Evolutionary conservation across 495 filamentous ascomycete species (phyloP).

Genomic region (Aspergillus nidulans): DNA sequence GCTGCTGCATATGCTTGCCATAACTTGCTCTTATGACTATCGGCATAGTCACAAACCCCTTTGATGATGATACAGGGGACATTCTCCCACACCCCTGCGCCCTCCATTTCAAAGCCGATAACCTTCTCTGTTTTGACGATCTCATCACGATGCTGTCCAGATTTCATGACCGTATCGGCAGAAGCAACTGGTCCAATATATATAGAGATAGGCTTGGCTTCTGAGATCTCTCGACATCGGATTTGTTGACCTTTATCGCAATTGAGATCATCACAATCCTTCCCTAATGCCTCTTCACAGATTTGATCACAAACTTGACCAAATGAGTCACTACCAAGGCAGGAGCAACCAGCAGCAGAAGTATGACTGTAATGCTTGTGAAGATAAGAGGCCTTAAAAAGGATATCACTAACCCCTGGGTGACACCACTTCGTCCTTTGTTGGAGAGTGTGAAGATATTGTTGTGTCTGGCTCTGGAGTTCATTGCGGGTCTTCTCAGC

Average conservation of each 20-base stretch:
- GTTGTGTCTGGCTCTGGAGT: background rate
- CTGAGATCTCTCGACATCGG: background rate
- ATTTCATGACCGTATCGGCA: conserved; percentile 16
- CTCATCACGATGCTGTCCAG: conserved; percentile 6
- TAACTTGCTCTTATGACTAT: conserved; percentile 28
- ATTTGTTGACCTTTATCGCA: background rate
- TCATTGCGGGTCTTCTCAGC: background rate
- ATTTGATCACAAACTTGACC: background rate
- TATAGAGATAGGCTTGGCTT: background rate
- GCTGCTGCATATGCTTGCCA: conserved; percentile 15
- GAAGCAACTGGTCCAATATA: conserved; percentile 12
- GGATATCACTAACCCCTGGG: background rate
- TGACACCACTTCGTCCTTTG: background rate
- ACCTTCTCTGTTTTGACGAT: conserved; percentile 19
- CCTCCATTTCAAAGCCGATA: conserved; percentile 46
- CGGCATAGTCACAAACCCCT: background rate
- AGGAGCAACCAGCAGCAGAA: background rate
- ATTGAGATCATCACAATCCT: background rate
- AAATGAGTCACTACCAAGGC: background rate
- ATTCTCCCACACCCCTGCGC: background rate
- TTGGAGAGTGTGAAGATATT: background rate
- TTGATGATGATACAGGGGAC: background rate
- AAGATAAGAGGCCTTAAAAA: conserved; percentile 1
- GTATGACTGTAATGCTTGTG: background rate
- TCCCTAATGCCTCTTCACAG: background rate